Evolutionary conservation across 106 monocot genomes (phyloP).

Genomic region (Narthecium ossifragum): DNA sequence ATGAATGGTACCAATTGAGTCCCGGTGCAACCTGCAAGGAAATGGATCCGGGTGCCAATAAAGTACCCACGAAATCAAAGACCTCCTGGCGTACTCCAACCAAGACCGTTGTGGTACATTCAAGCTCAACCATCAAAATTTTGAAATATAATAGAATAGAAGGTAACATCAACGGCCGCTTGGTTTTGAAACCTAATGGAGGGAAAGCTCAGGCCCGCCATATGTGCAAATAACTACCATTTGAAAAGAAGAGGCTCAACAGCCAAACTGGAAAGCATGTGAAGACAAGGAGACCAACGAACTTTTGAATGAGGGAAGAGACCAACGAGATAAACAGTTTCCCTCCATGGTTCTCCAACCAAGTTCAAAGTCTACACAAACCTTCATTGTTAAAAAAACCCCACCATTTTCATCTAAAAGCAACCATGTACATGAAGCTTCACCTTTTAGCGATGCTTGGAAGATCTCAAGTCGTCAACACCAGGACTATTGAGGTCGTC

Average conservation of each 20-base stretch:
- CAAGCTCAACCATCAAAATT: too few relatives aligned
- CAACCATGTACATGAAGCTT: conserved; percentile 3
- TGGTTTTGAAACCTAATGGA: conserved; percentile 14
- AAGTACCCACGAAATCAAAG: too few relatives aligned
- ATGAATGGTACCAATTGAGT: too few relatives aligned
- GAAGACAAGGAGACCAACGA: conserved; percentile 19
- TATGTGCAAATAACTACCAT: conserved; percentile 37
- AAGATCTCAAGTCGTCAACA: conserved; percentile 35
- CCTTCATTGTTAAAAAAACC: conserved; percentile 3
- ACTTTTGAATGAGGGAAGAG: conserved; percentile 29
- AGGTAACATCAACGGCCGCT: conserved; percentile 2
- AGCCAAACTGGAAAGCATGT: conserved; percentile 9
- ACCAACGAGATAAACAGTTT: conserved; percentile 9
- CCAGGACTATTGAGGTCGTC: conserved; percentile 26
- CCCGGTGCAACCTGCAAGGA: too few relatives aligned
- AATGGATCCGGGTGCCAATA: too few relatives aligned
- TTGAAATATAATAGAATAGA: too few relatives aligned
- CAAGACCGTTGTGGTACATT: too few relatives aligned
- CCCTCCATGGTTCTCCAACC: conserved; percentile 11
- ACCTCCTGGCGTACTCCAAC: too few relatives aligned
- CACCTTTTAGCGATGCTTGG: conserved; percentile 26
- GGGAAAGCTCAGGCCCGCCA: conserved; percentile 15
- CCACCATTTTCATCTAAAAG: conserved; percentile 12
- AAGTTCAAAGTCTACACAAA: conserved; percentile 1
- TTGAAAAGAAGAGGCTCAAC: conserved; percentile 36